These are phyloP conservation scores for Lactarius hengduanensis DNA, from an alignment of 768 basidiomycete species.

Conservation along the genomic window DNA sequence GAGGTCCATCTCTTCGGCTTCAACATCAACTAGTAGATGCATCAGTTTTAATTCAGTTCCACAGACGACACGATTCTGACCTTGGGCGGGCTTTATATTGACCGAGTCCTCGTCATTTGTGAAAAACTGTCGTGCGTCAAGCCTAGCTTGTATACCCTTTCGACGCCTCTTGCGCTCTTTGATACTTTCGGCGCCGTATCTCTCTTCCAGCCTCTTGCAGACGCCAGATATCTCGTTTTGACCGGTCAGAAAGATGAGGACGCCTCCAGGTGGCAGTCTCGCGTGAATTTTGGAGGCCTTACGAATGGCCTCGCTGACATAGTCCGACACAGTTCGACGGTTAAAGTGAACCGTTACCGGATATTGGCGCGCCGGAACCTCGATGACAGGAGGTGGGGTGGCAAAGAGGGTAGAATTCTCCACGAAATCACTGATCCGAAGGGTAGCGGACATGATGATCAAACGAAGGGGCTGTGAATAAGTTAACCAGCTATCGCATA, in stretches of 20 bases:
- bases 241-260: constrained; percentile 92
- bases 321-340: constrained; percentile 80
- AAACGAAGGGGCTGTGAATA: constrained; percentile 72
- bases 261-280: constrained; percentile 87
- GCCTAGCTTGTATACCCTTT: constrained; percentile 21
- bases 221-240: constrained; percentile 92
- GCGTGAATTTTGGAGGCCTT: constrained; percentile 92
- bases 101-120: constrained; percentile 12
- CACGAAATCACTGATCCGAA: constrained; percentile 90
- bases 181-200: constrained; percentile 67
- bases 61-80: constrained; percentile 34
- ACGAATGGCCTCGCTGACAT: constrained; percentile 85
- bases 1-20: constrained; percentile 79
- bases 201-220: constrained; percentile 75
- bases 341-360: constrained; percentile 95
- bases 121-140: constrained; percentile 20
- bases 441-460: constrained; percentile 98
- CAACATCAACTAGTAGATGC: constrained; percentile 56
- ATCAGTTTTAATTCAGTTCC: constrained; percentile 6
- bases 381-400: constrained; percentile 86
- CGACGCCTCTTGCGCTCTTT: constrained; percentile 48
- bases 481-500: not conserved
- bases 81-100: constrained; percentile 47
- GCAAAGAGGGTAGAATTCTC: constrained; percentile 81
- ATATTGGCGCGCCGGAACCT: constrained; percentile 86